Conservation (phyloP, 768 basidiomycete genomes). For the Serpula lacrymans region DNA sequence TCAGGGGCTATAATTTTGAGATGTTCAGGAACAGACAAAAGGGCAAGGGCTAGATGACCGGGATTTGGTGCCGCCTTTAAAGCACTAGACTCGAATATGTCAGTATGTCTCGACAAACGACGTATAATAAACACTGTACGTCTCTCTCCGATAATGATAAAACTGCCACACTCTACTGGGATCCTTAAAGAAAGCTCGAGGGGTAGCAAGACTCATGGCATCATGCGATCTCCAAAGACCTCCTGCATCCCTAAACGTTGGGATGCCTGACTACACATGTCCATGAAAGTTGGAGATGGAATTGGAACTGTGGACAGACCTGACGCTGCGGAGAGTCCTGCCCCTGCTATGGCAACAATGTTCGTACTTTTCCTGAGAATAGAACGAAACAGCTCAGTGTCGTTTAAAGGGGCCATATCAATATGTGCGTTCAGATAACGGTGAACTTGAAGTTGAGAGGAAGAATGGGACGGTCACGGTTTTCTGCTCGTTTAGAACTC, state of each 20-base stretch:
- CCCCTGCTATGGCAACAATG: slow-evolving; percentile 46
- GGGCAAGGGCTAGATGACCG: slow-evolving; percentile 51
- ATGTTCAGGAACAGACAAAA: slow-evolving; percentile 37
- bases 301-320: slow-evolving; percentile 31
- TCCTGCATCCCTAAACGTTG: slow-evolving; percentile 51
- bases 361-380: slow-evolving; percentile 25
- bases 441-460: too few relatives aligned
- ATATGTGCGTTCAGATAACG: too few relatives aligned
- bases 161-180: slow-evolving; percentile 61
- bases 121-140: slow-evolving; percentile 26
- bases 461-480: too few relatives aligned
- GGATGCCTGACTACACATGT: slow-evolving; percentile 26
- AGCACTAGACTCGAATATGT: slow-evolving; percentile 34
- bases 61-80: slow-evolving; percentile 47
- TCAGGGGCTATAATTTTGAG: slow-evolving; percentile 38
- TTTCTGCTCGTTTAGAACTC: too few relatives aligned
- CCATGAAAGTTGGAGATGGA: slow-evolving; percentile 5
- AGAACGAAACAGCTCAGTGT: slow-evolving; percentile 14
- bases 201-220: slow-evolving; percentile 50
- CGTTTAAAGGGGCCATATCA: slow-evolving; percentile 20
- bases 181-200: slow-evolving; percentile 44
- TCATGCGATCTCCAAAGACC: slow-evolving; percentile 51
- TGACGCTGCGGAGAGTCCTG: slow-evolving; percentile 64
- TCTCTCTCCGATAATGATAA: slow-evolving; percentile 59
- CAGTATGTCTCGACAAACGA: slow-evolving; percentile 1